Evolutionary conservation across 106 monocot genomes (phyloP).

Genomic region (Allium sativum): DNA sequence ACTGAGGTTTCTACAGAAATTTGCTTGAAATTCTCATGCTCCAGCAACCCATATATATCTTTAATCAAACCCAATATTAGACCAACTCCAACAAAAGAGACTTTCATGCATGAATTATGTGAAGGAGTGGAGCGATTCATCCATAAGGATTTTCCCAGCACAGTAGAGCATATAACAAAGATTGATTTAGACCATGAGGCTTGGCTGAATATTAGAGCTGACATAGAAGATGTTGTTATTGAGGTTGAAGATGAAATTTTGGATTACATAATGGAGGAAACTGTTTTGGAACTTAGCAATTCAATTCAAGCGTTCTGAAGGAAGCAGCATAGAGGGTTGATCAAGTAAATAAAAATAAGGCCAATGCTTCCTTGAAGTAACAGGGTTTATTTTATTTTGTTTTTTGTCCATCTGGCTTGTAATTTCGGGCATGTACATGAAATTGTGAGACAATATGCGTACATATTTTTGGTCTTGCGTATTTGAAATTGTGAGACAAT

Average conservation of each 20-base stretch:
- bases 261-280: background rate
- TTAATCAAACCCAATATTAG: background rate
- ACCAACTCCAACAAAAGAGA: background rate
- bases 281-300: background rate
- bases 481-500: no score
- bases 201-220: background rate
- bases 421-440: no score
- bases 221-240: background rate
- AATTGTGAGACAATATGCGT: no score
- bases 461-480: no score
- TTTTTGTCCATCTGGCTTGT: no score
- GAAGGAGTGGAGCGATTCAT: background rate
- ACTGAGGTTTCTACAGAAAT: background rate
- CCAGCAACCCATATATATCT: background rate
- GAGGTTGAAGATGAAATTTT: background rate
- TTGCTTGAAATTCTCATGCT: background rate
- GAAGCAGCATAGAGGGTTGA: no score
- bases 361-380: no score
- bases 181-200: background rate
- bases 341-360: no score
- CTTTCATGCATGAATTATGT: background rate
- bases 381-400: no score
- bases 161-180: background rate
- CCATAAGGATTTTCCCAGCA: background rate
- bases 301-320: background rate